Base-by-base conservation (phyloP, 2,329 filamentous ascomycete species). In the Cladosporium oxysporum region DNA sequence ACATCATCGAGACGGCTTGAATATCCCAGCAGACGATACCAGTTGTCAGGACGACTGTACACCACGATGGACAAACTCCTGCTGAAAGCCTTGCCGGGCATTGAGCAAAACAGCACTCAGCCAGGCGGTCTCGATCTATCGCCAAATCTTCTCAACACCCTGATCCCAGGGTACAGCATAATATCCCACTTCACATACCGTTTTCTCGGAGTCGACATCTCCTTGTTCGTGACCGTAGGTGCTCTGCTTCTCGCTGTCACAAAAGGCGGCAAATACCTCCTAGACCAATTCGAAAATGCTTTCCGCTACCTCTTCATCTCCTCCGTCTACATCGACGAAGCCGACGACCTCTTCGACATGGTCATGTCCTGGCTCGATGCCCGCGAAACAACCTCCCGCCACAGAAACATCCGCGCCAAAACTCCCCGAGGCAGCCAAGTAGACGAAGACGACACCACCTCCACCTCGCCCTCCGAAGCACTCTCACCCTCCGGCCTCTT, bases 121-220 rank as follows among this genome's bases (percentile, higher is more conserved):
- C 23, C 49, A 11, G 37, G 16, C 28, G 28, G 37, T 16, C 74
- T 73, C 10, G 77, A 80, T 52, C 74, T 84, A 11, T 79, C 82
- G 0, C 77, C 78, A 23, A 80, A 78, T 18, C 75, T 84, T 21
- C 76, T 85, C n/a, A 82, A 84, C 58, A 75, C 80, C 1, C 71
- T 84, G n/a, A 78, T 84, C 41, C 83, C 83, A 10, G 83, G 83
- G 18, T 84, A 84, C 72, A 77, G 80, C 47, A 68, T 83, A 50
- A 76, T 84, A 37, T 82, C 81, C 1, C 76, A 79, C 33, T 79
- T 81, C 65, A 73, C 82, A 29, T 73, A 76, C 8, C 74, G 79
- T 4, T 67, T 76, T 2, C 75, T 83, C 28, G 81, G 82, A 8
- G 76, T 85, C 62, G 83, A 85, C 68, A 78, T 83, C 65, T 82